A percentile compares a stretch with the other conserved stretches of the same genome.
phyloP scores from a whole-genome alignment of 257 asterid species.

The Plantago ovata region DNA sequence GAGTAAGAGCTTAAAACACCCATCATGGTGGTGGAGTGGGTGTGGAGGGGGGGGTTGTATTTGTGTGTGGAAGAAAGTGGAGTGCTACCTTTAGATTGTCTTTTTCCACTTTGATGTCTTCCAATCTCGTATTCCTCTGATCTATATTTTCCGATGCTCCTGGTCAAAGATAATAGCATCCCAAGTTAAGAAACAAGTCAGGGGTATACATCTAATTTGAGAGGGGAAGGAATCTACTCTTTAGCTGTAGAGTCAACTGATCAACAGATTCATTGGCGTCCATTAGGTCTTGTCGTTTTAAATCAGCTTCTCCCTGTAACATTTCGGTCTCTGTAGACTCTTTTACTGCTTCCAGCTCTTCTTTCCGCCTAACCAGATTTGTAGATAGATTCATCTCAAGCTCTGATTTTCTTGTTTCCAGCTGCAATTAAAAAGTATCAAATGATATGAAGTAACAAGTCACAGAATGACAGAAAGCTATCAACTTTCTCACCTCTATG shows the following conservation, averaged over 20 bases:
- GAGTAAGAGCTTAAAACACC: too few species aligned
- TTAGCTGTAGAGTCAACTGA: slow-evolving; percentile 61
- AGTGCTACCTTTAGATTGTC: slow-evolving; percentile 77
- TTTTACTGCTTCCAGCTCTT: slow-evolving; percentile 84
- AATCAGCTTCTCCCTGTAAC: slow-evolving; percentile 72
- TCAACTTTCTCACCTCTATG: slow-evolving; percentile 66
- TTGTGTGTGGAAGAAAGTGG: too few species aligned
- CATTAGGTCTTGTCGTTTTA: slow-evolving; percentile 70
- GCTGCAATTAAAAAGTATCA: slow-evolving; percentile 40
- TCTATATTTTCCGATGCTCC: slow-evolving; percentile 61
- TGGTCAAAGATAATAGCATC: slow-evolving; percentile 25
- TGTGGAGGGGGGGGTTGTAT: too few species aligned
- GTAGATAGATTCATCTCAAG: slow-evolving; percentile 96
- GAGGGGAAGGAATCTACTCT: slow-evolving; percentile 41
- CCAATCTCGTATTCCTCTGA: slow-evolving; percentile 54
- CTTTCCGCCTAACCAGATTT: slow-evolving; percentile 88
- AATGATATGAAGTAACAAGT: slow-evolving; percentile 14
- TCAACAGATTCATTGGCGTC: slow-evolving; percentile 61
- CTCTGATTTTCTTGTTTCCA: slow-evolving; percentile 89
- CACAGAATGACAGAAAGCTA: slow-evolving; percentile 10
- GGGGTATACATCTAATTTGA: slow-evolving; percentile 13
- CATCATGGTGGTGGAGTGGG: too few species aligned
- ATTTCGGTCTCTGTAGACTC: slow-evolving; percentile 61
- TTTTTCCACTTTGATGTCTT: slow-evolving; percentile 64
- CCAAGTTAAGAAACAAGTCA: slow-evolving; percentile 11